Base-by-base conservation (phyloP, 1,139 yeast species). In the Tardiomyces blankii region DNA sequence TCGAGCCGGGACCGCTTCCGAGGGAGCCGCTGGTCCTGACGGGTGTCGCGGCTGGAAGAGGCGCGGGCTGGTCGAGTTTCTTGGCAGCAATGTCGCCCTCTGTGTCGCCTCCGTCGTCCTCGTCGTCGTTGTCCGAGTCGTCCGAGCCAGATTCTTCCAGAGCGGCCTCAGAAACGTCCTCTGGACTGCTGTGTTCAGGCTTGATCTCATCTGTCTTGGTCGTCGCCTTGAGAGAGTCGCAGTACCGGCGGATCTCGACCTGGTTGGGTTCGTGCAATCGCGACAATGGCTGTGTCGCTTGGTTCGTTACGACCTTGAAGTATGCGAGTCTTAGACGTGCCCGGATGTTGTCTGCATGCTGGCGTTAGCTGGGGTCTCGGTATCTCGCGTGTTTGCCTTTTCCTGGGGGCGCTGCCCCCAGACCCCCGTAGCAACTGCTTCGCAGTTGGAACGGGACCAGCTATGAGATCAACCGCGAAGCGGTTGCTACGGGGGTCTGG, bases 301-400 rank as follows among this genome's bases (percentile, higher is more conserved):
- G 83, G 54, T 77, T 71, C 2, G 82, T 77, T 47, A 67, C 75
- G 48, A 84, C 75, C 60, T 85, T 86, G 67, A 78, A 85, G 56
- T 82, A 75, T 1, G 96, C 96, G 54, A 86, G 67, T 58, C 80
- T 83, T 38, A 87, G 72, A 56, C 89, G 78, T 55, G 80, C 69
- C 59, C 81, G 81, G 57, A 86, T 71, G 58, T 77, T 75, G 44
- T 82, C 71, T 13, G 89, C 88, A 30, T 30, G 35, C 35, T 30
- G 35, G 5, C 35, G 16, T 30, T 30, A 30, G 35, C 16, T 14
- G 16, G 16, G 16, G 35, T 27, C 8, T 12, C 30, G 12, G 30
- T 27, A 27, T 27, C 12, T 12, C 8, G n/a, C n/a, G n/a, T n/a
- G n/a, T n/a, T n/a, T n/a, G n/a, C n/a, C n/a, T n/a, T n/a, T n/a